Base-by-base conservation (phyloP, 2,329 filamentous ascomycete genomes). In the Arthrobotrys pseudoclavata region DNA sequence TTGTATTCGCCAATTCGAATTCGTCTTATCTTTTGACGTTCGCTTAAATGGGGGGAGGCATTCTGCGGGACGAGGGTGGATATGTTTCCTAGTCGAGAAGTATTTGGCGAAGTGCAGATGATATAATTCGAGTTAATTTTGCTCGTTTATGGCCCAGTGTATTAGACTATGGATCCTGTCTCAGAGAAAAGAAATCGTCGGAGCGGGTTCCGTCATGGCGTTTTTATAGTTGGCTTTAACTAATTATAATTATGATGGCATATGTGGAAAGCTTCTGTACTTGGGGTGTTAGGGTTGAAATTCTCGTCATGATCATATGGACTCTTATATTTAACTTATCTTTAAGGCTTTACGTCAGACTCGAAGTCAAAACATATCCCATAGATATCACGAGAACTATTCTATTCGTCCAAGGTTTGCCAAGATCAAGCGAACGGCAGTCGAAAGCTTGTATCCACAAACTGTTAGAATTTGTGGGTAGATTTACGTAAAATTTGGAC, bases 121-220 rank as follows among this genome's bases (percentile, higher is more conserved):
- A 13, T 57, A 22, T 7, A 7, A 40, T 40, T 13, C 1, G 13
- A 6, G 9, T 20, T 45, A 37, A 26, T n/a, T 40, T 13, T 57
- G 29, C 31, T 20, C 20, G 4, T 57, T 22, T 31, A 3, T 6
- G 52, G 20, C 29, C 29, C 18, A 4, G 53, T 15, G 31, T 10
- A 24, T 60, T 9, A 5, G 12, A 42, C n/a, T 5, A 15, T 60
- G 10, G 18, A 12, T 5, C n/a, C n/a, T 20, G 42, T 47, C 9
- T 18, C 2, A 18, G 42, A 47, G 42, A 13, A 1, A 13, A 20
- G 10, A 60, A 42, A 5, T 52, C 26, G 22, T 42, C 55, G 55
- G 55, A 24, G 55, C 55, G 55, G 18, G 4, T 60, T 60, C 55
- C 55, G 55, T 42, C 31, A 26, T 60, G 55, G 55, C 55, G 22